Conservation (phyloP, 768 basidiomycete genomes). For the Flagelloscypha sp. region DNA sequence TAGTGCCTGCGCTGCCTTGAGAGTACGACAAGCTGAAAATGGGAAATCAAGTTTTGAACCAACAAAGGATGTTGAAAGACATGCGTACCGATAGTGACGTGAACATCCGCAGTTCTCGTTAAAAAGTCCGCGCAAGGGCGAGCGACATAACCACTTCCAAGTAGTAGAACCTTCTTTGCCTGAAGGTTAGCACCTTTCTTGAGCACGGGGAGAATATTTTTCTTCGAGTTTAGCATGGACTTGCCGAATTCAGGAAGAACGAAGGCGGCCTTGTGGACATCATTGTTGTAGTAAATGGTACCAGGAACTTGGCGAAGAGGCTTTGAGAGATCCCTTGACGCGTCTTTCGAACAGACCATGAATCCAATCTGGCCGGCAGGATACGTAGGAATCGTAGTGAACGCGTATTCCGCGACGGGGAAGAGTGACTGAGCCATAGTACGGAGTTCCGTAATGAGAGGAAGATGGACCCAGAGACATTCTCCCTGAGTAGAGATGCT, state of each 20-base stretch:
- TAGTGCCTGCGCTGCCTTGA: slow-evolving; percentile 65
- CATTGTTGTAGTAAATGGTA: slow-evolving; percentile 80
- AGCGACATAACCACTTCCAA: slow-evolving; percentile 94
- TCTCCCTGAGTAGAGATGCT: slow-evolving; percentile 95
- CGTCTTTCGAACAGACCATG: slow-evolving; percentile 77
- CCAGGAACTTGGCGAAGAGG: slow-evolving; percentile 64
- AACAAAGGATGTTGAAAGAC: background rate
- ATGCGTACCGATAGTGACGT: slow-evolving; percentile 71
- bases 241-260: slow-evolving; percentile 89
- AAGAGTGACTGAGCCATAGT: slow-evolving; percentile 67
- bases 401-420: slow-evolving; percentile 81
- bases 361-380: slow-evolving; percentile 98
- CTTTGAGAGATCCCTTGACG: slow-evolving; percentile 56
- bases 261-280: slow-evolving; percentile 78
- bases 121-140: slow-evolving; percentile 95
- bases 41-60: background rate
- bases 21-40: slow-evolving; percentile 74
- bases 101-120: slow-evolving; percentile 69
- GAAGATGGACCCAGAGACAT: slow-evolving; percentile 89
- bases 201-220: slow-evolving; percentile 65
- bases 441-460: slow-evolving; percentile 72
- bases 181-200: slow-evolving; percentile 51
- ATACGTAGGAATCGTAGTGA: slow-evolving; percentile 95
- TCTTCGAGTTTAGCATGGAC: slow-evolving; percentile 62
- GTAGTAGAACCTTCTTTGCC: slow-evolving; percentile 68